phyloP scores from a whole-genome alignment of 176 grass and related monocot genomes.

The Ampelocalamus luodianensis region DNA sequence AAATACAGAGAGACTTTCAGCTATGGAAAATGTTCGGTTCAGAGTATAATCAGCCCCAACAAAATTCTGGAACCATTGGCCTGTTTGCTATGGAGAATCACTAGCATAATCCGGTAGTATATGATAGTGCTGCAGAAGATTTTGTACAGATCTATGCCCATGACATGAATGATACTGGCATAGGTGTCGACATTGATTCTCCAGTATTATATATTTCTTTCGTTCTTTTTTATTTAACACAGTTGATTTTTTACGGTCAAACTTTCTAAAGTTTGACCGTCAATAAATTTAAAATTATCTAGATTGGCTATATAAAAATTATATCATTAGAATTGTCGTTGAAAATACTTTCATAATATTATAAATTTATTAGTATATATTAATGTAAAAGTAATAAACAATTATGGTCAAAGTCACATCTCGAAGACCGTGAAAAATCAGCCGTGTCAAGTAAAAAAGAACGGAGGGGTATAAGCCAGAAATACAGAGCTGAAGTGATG shows the following conservation, averaged over 20 bases:
- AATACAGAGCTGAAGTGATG: neutral
- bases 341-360: too few relatives aligned
- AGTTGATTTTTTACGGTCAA: too few relatives aligned
- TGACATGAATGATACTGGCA: neutral
- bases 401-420: too few relatives aligned
- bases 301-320: too few relatives aligned
- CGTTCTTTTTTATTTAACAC: too few relatives aligned
- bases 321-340: too few relatives aligned
- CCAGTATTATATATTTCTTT: neutral
- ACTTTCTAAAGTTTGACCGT: too few relatives aligned
- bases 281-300: too few relatives aligned
- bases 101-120: neutral
- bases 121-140: neutral
- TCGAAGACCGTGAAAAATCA: too few relatives aligned
- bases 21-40: neutral
- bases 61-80: neutral
- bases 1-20: neutral
- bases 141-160: neutral
- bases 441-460: too few relatives aligned
- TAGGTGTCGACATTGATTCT: neutral
- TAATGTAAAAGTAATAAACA: too few relatives aligned
- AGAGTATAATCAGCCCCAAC: neutral
- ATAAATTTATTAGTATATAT: too few relatives aligned
- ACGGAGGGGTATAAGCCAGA: neutral
- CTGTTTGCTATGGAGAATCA: neutral